Percentiles rank a stretch among this genome's conserved stretches.
Evolutionary conservation across 331 rosid genomes (phyloP).

Genomic region (Arachis monticola): DNA sequence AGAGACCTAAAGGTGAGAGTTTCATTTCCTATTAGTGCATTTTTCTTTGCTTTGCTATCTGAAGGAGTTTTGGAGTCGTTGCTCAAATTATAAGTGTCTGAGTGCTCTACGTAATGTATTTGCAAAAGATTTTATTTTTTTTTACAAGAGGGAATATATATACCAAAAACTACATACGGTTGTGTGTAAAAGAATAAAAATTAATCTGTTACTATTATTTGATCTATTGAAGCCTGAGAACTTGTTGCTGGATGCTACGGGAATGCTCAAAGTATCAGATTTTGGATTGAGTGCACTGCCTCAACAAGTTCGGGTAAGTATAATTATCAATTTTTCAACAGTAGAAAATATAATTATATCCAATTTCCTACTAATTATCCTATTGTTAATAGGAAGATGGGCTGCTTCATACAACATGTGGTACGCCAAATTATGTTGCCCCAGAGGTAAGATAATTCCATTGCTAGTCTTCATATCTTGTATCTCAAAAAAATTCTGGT

Average conservation of each 20-base stretch:
- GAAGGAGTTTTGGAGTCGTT: neutral
- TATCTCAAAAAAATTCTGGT: conserved; percentile 15
- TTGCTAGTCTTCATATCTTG: conserved; percentile 12
- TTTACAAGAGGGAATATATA: neutral
- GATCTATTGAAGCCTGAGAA: conserved; percentile 79
- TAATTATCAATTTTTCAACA: conserved; percentile 30
- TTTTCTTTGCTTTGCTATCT: conserved; percentile 16
- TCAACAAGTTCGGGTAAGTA: conserved; percentile 92
- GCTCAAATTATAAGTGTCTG: conserved; percentile 20
- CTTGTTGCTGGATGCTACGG: conserved; percentile 76
- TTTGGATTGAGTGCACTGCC: conserved; percentile 98
- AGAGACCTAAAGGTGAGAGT: conserved; percentile 83
- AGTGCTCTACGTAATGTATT: conserved; percentile 15
- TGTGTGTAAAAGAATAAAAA: conserved; percentile 1
- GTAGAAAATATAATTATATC: neutral
- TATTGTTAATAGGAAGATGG: conserved; percentile 76
- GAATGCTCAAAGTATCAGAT: conserved; percentile 88
- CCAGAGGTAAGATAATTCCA: conserved; percentile 71
- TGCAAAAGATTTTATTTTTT: conserved; percentile 12
- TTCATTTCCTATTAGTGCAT: conserved; percentile 19
- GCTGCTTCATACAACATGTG: conserved; percentile 95
- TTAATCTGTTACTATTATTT: conserved; percentile 36
- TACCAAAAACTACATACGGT: neutral
- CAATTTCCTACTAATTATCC: conserved; percentile 29
- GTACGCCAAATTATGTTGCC: conserved; percentile 99